Evolutionary conservation across 1,139 yeast genomes (phyloP).

Genomic region (Martiniozyma asiatica): DNA sequence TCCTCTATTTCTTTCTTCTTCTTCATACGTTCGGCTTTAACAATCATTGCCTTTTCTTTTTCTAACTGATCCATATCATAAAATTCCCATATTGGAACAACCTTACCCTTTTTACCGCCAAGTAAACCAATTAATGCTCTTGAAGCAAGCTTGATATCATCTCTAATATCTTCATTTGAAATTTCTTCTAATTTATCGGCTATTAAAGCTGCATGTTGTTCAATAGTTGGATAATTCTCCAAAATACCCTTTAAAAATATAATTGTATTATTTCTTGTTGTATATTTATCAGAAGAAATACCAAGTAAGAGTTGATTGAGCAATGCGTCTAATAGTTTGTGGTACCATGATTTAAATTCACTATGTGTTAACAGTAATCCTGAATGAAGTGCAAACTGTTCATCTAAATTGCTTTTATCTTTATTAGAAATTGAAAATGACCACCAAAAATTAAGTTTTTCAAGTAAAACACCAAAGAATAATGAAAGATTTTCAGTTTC

Average conservation of each 20-base stretch:
- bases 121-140: conserved; percentile 68
- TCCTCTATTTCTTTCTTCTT: conserved; percentile 9
- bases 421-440: too few relatives aligned
- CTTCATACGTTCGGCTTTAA: conserved; percentile 6
- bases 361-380: conserved; percentile 26
- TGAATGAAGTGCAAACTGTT: conserved; percentile 18
- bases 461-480: conserved; percentile 50
- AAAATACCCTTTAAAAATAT: conserved; percentile 57
- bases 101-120: conserved; percentile 41
- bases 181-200: conserved; percentile 38
- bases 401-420: conserved; percentile 20
- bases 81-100: conserved; percentile 53
- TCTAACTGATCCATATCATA: conserved; percentile 25
- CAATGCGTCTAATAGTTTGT: conserved; percentile 29
- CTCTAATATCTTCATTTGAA: conserved; percentile 47
- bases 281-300: conserved; percentile 50
- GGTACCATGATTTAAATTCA: conserved; percentile 32
- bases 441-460: conserved; percentile 28
- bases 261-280: conserved; percentile 73
- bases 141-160: conserved; percentile 71
- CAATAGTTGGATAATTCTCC: conserved; percentile 55
- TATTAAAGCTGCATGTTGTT: conserved; percentile 52
- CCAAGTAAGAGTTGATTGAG: conserved; percentile 36
- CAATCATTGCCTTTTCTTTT: conserved; percentile 15
- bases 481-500: conserved; percentile 81